Evolutionary conservation across 179 eudicot genomes (phyloP), one percentile per base, ranked within the genome.

Genomic region (Monotropa hypopitys): DNA sequence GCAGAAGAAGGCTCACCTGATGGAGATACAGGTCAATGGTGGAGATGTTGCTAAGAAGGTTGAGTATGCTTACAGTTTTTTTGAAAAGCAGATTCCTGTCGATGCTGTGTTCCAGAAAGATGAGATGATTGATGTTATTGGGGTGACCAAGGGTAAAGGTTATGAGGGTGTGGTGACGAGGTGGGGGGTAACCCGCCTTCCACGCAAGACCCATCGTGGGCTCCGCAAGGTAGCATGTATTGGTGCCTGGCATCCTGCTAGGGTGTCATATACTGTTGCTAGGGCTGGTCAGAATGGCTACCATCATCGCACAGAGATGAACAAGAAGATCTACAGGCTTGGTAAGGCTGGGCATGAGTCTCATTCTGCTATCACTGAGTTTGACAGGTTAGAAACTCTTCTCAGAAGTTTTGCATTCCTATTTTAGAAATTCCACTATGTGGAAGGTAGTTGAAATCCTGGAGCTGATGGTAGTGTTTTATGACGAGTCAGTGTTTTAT

Each of bases 261-360:
- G 96, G 66, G 96, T 91, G 63, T 91, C 93, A 3, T 91, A 86
- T 86, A 91, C 96, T 12, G 93, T 91, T 65, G 96, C 92, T 28
- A 87, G 95, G 84, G 95, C 94, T 77, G 94, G 92, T 85, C 94
- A 90, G 86, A 90, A 88, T 70, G 92, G 92, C 57, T 90, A 90
- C 81, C 95, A 90, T 72, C 95, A 90, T 84, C 87, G 92, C 70
- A 90, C 95, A 57, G 92, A 90, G 79, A 77, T 90, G 92, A 90
- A 90, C 91, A 89, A 90, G 88, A 90, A 90, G 81, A 84, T 89
- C 50, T 91, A 91, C 90, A 91, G 82, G 88, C 93, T 91, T 10
- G 96, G 90, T 13, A 88, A 91, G 85, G 45, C 51, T 68, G 90
- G 90, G 3, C 85, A 81, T 72, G 91, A 91, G 72, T 80, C 86